These are phyloP conservation scores for Aspergillus nomiae DNA, from an alignment of 2,329 filamentous ascomycete species.

Conservation along the genomic window DNA sequence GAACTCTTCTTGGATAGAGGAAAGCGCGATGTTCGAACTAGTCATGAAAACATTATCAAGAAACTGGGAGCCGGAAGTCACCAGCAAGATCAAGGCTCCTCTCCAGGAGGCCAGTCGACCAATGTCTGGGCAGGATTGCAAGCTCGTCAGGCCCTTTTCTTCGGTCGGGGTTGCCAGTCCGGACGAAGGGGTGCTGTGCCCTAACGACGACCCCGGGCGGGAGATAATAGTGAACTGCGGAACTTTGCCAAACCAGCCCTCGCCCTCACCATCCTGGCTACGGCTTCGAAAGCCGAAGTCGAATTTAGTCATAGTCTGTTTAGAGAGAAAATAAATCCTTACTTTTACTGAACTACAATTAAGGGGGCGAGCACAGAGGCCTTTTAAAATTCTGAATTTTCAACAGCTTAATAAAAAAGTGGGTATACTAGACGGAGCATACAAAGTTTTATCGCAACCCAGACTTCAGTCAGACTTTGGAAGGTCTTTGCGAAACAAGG, in stretches of 20 bases:
- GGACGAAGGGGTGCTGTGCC: conserved; percentile 16
- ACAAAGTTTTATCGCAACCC: conserved; percentile 2
- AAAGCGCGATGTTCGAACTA: conserved; percentile 44
- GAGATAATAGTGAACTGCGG: conserved; percentile 21
- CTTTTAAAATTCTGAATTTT: neutral
- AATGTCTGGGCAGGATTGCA: conserved; percentile 32
- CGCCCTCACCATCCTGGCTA: neutral
- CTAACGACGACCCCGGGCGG: conserved; percentile 12
- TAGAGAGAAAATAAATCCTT: neutral
- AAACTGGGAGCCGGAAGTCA: conserved; percentile 47
- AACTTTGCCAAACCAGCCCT: conserved; percentile 12
- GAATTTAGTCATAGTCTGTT: conserved; percentile 4
- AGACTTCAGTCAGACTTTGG: neutral
- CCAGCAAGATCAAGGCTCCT: conserved; percentile 41
- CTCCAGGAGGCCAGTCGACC: conserved; percentile 42
- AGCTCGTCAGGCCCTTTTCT: conserved; percentile 19
- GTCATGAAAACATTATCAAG: conserved; percentile 51
- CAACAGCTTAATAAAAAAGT: conserved; percentile 7
- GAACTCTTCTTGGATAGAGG: conserved; percentile 44
- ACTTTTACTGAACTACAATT: neutral
- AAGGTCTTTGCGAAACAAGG: neutral
- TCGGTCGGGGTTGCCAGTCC: conserved; percentile 20
- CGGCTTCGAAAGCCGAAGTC: conserved; percentile 6
- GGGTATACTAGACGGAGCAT: neutral
- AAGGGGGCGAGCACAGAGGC: neutral